Base-by-base conservation (phyloP, 2,329 filamentous ascomycete species). In the Fusarium dimerum region DNA sequence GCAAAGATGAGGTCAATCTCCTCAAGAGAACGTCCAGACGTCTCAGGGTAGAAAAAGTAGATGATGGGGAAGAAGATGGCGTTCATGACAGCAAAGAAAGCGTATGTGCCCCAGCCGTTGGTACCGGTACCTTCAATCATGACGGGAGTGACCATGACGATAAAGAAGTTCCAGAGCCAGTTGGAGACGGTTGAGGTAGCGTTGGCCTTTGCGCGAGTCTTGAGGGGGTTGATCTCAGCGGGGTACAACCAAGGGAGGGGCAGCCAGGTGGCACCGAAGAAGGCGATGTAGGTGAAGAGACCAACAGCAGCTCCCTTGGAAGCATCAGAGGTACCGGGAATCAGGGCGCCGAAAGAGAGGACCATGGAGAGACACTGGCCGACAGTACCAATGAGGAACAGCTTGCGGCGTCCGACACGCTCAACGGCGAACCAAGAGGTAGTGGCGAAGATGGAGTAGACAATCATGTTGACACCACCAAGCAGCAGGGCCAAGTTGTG, bases 281-380 rank as follows among this genome's bases (percentile, higher is more conserved):
- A 93, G 82, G 90, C 92, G 79, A 96, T 92, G 81, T 92, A 94
- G 78, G 96, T 86, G 76, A 86, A 88, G 68, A 94, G 20, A 26
- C 20, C 20, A 26, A 26, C 20, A 26, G 20, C 20, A 26, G 20
- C 20, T 26, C 20, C 20, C 20, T 26, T 26, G 20, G 20, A 26
- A 7, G 20, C 20, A 7, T 26, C 20, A 26, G 20, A 26, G 20
- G 20, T 94, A 77, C 95, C 94, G 55, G 89, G 84, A 60, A 96
- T 91, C 80, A 92, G 86, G 45, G 88, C 57, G 49, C 61, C 61
- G 48, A 60, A 57, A 34, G 84, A 89, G 68, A 96, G 78, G 80
- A 94, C 94, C 74, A 95, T 88, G 78, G 89, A 92, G 66, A 92
- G 70, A 32, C 93, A 77, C 92, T 96, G 96, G 64, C 90, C 89